Percentiles rank a stretch among this genome's conserved stretches.
phyloP scores from a whole-genome alignment of 768 basidiomycete species.

The Cytidiella melzeri region DNA sequence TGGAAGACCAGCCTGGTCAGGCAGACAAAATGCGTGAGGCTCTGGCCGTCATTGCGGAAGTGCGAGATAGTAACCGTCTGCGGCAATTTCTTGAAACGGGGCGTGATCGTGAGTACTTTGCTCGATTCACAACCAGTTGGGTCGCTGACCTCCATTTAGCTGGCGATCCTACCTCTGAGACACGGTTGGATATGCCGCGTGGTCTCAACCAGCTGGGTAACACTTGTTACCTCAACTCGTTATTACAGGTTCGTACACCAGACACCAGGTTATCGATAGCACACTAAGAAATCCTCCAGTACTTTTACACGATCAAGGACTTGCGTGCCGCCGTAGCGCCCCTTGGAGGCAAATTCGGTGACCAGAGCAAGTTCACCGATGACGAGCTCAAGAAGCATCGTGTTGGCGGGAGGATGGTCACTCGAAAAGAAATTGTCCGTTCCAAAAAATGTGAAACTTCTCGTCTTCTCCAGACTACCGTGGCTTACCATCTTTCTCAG shows the following conservation, averaged over 20 bases:
- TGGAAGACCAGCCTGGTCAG: slow-evolving; percentile 66
- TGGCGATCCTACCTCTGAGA: slow-evolving; percentile 52
- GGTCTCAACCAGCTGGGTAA: slow-evolving; percentile 88
- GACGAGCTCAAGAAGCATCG: slow-evolving; percentile 79
- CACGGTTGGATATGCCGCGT: slow-evolving; percentile 65
- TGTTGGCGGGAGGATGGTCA: slow-evolving; percentile 83
- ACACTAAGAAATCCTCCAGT: slow-evolving; percentile 38
- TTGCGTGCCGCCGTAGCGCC: slow-evolving; percentile 70
- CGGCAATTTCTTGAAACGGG: slow-evolving; percentile 61
- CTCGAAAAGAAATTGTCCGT: slow-evolving; percentile 71
- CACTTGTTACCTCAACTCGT: slow-evolving; percentile 81
- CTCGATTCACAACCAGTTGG: not conserved
- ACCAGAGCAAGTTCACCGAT: slow-evolving; percentile 68
- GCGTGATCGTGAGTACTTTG: slow-evolving; percentile 58
- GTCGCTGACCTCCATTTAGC: no score
- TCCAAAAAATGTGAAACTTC: slow-evolving; percentile 67
- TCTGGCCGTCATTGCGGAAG: slow-evolving; percentile 66
- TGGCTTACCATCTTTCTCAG: slow-evolving; percentile 33
- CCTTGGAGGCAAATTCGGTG: slow-evolving; percentile 49
- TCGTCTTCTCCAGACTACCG: not conserved
- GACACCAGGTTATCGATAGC: not conserved
- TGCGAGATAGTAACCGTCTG: slow-evolving; percentile 65
- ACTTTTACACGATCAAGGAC: slow-evolving; percentile 94
- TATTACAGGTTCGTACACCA: slow-evolving; percentile 49
- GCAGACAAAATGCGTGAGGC: slow-evolving; percentile 69